phyloP scores from a whole-genome alignment of 2,329 filamentous ascomycete species.

The Aureobasidium subglaciale region DNA sequence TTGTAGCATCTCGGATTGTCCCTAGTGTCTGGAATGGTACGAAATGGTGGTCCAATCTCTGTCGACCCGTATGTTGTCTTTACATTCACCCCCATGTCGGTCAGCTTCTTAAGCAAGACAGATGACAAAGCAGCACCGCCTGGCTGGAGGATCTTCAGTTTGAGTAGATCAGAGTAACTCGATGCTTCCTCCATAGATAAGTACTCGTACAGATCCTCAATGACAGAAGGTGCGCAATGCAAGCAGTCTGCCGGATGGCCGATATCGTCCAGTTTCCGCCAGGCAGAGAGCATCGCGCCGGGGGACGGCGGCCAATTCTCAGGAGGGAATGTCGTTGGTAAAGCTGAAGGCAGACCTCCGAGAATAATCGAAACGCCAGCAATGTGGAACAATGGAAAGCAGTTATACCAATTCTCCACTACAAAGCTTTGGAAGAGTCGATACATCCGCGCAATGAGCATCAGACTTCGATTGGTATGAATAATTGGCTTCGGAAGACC shows the following conservation, averaged over 20 bases:
- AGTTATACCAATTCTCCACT: slow-evolving; percentile 29
- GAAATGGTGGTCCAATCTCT: slow-evolving; percentile 29
- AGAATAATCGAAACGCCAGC: slow-evolving; percentile 27
- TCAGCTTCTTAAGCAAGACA: slow-evolving; percentile 22
- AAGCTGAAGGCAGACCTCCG: slow-evolving; percentile 27
- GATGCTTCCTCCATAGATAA: slow-evolving; percentile 20
- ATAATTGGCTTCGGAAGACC: slow-evolving; percentile 56
- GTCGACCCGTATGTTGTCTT: slow-evolving; percentile 30
- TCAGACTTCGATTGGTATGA: slow-evolving; percentile 42
- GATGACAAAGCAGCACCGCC: slow-evolving; percentile 27
- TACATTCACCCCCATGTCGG: slow-evolving; percentile 25
- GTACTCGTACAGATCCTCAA: slow-evolving; percentile 28
- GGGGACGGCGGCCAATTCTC: slow-evolving; percentile 26
- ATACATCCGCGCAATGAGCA: slow-evolving; percentile 30
- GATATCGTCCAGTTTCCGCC: slow-evolving; percentile 16
- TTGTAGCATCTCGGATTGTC: slow-evolving; percentile 25
- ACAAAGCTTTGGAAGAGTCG: slow-evolving; percentile 28
- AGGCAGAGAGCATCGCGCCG: slow-evolving; percentile 21
- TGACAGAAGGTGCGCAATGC: slow-evolving; percentile 28
- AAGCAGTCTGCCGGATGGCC: slow-evolving; percentile 25
- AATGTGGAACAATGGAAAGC: slow-evolving; percentile 26
- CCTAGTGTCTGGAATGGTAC: slow-evolving; percentile 25
- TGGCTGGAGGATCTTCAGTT: slow-evolving; percentile 27
- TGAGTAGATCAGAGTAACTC: slow-evolving; percentile 24
- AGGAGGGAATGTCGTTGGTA: slow-evolving; percentile 27